These are phyloP conservation scores for Rasamsonia emersonii DNA, from an alignment of 2,329 filamentous ascomycete genomes.

Conservation along the genomic window DNA sequence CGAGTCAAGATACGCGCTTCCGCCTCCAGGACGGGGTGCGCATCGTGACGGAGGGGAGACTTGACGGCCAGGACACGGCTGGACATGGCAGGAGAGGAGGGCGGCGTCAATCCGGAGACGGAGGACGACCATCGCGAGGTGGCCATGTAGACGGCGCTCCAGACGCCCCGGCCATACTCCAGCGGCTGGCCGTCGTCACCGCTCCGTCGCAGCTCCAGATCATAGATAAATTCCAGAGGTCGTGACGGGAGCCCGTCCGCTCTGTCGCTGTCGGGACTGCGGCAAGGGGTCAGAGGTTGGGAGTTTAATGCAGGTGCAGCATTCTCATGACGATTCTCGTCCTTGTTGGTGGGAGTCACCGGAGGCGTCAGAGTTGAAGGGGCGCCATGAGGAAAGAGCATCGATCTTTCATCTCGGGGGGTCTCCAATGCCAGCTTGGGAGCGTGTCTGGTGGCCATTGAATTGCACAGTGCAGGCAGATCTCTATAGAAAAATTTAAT, in stretches of 20 bases:
- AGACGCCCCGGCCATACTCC: constrained; percentile 38
- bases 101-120: constrained; percentile 17
- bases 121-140: constrained; percentile 13
- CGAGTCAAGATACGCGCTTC: constrained; percentile 37
- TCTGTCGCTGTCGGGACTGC: no score
- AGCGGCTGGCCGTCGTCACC: constrained; percentile 20
- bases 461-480: not conserved
- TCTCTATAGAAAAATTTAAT: not conserved
- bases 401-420: constrained; percentile 5
- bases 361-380: constrained; percentile 5
- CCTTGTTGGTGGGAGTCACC: not conserved
- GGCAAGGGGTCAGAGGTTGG: not conserved
- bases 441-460: constrained; percentile 5
- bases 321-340: not conserved
- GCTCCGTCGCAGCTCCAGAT: constrained; percentile 22
- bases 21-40: constrained; percentile 29
- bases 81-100: constrained; percentile 26
- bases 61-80: constrained; percentile 37
- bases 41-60: constrained; percentile 32
- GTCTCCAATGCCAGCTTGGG: constrained; percentile 8
- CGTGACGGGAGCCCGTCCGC: no score
- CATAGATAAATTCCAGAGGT: constrained; percentile 23
- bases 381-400: constrained; percentile 4
- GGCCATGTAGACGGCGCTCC: constrained; percentile 41
- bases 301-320: not conserved